A percentile compares a stretch with the other conserved stretches of the same genome.
Evolutionary conservation across 257 asterid species (phyloP).

Genomic region (Agastache rugosa): DNA sequence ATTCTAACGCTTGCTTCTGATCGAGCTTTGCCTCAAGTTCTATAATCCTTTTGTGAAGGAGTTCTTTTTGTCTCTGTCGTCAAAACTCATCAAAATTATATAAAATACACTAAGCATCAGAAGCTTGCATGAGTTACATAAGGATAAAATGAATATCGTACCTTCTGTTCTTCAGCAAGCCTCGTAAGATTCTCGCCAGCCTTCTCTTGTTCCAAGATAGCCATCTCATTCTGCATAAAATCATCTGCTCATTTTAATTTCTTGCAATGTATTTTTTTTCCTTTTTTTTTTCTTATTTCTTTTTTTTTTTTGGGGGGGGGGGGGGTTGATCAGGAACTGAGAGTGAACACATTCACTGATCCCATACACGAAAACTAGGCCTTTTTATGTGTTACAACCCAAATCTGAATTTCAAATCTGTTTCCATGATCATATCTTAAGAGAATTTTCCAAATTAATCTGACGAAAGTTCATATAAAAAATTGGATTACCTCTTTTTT

Average conservation of each 20-base stretch:
- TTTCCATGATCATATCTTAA: neutral
- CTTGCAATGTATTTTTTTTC: neutral
- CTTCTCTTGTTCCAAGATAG: slow-evolving; percentile 65
- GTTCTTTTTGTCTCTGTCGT: slow-evolving; percentile 69
- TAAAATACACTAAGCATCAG: slow-evolving; percentile 3
- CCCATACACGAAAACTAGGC: neutral
- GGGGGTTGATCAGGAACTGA: neutral
- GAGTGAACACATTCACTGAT: slow-evolving; percentile 5
- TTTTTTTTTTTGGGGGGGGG: neutral
- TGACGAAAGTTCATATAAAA: neutral
- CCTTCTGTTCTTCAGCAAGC: slow-evolving; percentile 82
- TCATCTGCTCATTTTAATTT: slow-evolving; percentile 28
- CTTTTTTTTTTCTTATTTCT: neutral
- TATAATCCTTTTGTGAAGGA: slow-evolving; percentile 56
- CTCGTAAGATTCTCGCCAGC: slow-evolving; percentile 62
- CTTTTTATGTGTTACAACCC: neutral
- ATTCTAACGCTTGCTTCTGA: slow-evolving; percentile 69
- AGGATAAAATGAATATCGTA: slow-evolving; percentile 30
- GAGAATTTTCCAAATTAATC: no score
- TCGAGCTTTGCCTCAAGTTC: slow-evolving; percentile 71
- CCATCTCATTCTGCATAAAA: slow-evolving; percentile 72
- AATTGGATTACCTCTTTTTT: slow-evolving; percentile 60
- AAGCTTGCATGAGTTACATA: slow-evolving; percentile 29
- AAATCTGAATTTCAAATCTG: slow-evolving; percentile 9
- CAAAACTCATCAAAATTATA: slow-evolving; percentile 11